These are phyloP conservation scores for Peronospora destructor DNA, from an alignment of 352 stramenopile species.

Conservation along the genomic window DNA sequence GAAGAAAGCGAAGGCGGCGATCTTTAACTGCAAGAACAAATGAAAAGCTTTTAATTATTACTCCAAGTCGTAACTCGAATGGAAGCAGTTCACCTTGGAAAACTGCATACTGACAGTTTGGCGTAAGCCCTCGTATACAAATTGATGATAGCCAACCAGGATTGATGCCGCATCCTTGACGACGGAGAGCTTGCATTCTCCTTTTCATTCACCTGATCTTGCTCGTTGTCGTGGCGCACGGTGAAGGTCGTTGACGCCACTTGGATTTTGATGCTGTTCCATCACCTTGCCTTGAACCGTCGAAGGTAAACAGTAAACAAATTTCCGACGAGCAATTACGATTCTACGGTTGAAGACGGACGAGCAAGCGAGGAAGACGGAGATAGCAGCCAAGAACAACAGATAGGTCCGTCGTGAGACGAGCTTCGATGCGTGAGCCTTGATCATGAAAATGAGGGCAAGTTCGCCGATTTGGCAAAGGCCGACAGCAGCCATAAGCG, in stretches of 20 bases:
- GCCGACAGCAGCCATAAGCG: slow-evolving; percentile 62
- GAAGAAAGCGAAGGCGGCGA: slow-evolving; percentile 15
- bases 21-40: slow-evolving; percentile 28
- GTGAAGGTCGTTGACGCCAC: slow-evolving; percentile 12
- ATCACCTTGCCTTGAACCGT: slow-evolving; percentile 21
- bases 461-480: slow-evolving; percentile 82
- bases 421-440: slow-evolving; percentile 75
- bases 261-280: slow-evolving; percentile 14
- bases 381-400: slow-evolving; percentile 73
- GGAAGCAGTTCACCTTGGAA: not conserved
- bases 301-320: slow-evolving; percentile 47
- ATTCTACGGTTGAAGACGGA: slow-evolving; percentile 72
- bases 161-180: slow-evolving; percentile 27
- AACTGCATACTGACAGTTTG: not conserved
- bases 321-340: slow-evolving; percentile 54
- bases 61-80: slow-evolving; percentile 16
- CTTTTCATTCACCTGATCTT: slow-evolving; percentile 20
- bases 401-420: slow-evolving; percentile 77
- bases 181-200: slow-evolving; percentile 26
- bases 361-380: slow-evolving; percentile 76
- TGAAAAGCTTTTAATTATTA: slow-evolving; percentile 28
- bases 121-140: not conserved
- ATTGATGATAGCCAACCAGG: too few species aligned
- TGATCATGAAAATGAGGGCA: slow-evolving; percentile 88
- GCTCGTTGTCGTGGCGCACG: slow-evolving; percentile 11